These are phyloP conservation scores for Psilocybe mexicana DNA, from an alignment of 1,284 basidiomycete species.

Conservation along the genomic window DNA sequence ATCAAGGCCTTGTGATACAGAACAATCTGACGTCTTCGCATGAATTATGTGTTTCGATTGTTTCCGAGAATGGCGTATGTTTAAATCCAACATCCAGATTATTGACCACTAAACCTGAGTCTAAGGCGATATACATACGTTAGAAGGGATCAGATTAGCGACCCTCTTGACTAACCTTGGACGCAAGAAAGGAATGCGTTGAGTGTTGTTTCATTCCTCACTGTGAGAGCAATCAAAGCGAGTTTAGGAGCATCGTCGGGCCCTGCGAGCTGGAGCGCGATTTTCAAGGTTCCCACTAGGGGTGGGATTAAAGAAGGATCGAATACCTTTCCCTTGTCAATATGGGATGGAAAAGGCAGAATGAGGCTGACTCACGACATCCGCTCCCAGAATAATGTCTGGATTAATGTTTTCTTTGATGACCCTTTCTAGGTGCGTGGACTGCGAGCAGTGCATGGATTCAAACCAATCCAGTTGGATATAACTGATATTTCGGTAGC, in stretches of 20 bases:
- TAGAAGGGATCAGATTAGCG: not conserved
- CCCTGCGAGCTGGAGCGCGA: constrained; percentile 40
- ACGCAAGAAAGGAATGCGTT: constrained; percentile 28
- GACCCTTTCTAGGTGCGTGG: constrained; percentile 27
- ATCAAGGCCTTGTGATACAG: constrained; percentile 27
- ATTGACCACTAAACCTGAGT: constrained; percentile 19
- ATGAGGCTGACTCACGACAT: constrained; percentile 49
- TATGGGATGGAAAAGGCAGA: not conserved
- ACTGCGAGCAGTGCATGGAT: constrained; percentile 39
- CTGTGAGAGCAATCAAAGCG: constrained; percentile 61
- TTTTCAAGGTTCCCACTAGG: constrained; percentile 50
- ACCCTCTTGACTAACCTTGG: constrained; percentile 23
- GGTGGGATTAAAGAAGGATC: constrained; percentile 63
- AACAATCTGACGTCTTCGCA: constrained; percentile 41
- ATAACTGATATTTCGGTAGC: constrained; percentile 45
- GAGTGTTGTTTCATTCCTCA: constrained; percentile 40
- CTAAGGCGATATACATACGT: constrained; percentile 4
- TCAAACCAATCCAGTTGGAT: constrained; percentile 64
- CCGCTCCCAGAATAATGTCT: constrained; percentile 68
- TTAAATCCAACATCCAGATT: constrained; percentile 21
- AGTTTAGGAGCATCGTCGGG: constrained; percentile 17
- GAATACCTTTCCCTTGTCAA: constrained; percentile 52
- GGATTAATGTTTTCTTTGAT: constrained; percentile 43
- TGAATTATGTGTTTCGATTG: constrained; percentile 26
- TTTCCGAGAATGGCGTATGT: constrained; percentile 26